Conservation (phyloP, 805 yeast species). For the Myxozyma sirexii region DNA sequence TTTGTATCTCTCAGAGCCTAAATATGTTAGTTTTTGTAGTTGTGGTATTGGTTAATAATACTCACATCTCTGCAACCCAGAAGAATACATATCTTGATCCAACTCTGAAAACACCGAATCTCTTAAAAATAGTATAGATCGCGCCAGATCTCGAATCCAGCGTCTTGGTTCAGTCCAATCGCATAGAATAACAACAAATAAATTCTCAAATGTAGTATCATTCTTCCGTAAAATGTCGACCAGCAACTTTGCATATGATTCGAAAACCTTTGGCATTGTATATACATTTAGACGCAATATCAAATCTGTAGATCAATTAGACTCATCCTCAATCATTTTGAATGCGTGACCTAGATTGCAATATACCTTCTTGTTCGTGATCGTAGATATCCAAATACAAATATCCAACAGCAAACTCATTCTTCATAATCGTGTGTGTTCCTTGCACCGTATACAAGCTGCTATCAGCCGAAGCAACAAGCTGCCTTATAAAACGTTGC, state of each 20-base stretch:
- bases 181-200: conserved; percentile 19
- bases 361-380: conserved; percentile 34
- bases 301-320: conserved; percentile 13
- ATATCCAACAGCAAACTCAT: conserved; percentile 38
- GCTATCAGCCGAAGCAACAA: conserved; percentile 9
- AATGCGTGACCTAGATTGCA: neutral
- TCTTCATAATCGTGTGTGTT: conserved; percentile 16
- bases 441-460: conserved; percentile 7
- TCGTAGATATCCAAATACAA: conserved; percentile 37
- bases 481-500: conserved; percentile 17
- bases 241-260: conserved; percentile 14
- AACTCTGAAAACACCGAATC: conserved; percentile 9
- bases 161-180: conserved; percentile 31
- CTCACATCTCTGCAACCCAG: conserved; percentile 28
- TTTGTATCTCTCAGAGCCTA: conserved; percentile 33
- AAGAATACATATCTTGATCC: conserved; percentile 24
- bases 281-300: conserved; percentile 24
- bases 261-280: conserved; percentile 12
- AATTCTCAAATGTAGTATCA: conserved; percentile 6
- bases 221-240: conserved; percentile 12
- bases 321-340: too few relatives aligned
- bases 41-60: too few relatives aligned
- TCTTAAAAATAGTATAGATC: conserved; percentile 16
- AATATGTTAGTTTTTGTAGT: neutral
- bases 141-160: conserved; percentile 29